Percentiles rank a stretch among this genome's conserved stretches.
phyloP scores from a whole-genome alignment of 768 basidiomycete genomes.

The Tremella mesenterica region DNA sequence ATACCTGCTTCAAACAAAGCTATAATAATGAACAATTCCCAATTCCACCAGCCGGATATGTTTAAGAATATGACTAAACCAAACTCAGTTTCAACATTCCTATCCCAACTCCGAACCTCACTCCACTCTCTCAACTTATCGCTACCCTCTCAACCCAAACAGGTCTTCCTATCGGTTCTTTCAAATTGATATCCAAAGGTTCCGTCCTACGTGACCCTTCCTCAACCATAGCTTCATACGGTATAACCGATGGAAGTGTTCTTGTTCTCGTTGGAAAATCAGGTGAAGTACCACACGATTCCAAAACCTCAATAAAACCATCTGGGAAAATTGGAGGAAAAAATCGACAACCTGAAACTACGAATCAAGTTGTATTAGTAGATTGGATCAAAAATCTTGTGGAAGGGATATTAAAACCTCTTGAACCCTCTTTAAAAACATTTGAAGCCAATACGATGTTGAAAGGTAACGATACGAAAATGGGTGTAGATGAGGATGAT shows the following conservation, averaged over 20 bases:
- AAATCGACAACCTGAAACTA: conserved; percentile 32
- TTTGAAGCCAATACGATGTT: conserved; percentile 20
- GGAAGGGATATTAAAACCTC: conserved; percentile 12
- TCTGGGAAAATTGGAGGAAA: conserved; percentile 12
- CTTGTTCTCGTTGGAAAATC: conserved; percentile 61
- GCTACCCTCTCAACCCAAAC: conserved; percentile 62
- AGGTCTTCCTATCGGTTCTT: conserved; percentile 57
- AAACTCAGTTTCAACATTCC: conserved; percentile 42
- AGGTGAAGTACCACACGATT: conserved; percentile 25
- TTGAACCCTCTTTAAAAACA: conserved; percentile 21
- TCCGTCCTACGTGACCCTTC: conserved; percentile 75
- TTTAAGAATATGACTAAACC: neutral
- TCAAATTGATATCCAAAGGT: conserved; percentile 84
- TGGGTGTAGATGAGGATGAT: too few relatives aligned
- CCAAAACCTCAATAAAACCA: conserved; percentile 4
- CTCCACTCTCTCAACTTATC: conserved; percentile 38
- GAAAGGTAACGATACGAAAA: conserved; percentile 19
- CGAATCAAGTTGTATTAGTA: conserved; percentile 24
- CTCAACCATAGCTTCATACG: conserved; percentile 66
- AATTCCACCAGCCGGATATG: too few relatives aligned
- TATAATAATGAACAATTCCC: too few relatives aligned
- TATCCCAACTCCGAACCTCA: conserved; percentile 37
- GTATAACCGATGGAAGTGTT: conserved; percentile 59
- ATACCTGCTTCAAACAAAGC: too few relatives aligned
- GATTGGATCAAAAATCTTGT: conserved; percentile 25